Percentiles rank a stretch among this genome's conserved stretches.
phyloP scores from a whole-genome alignment of 1,139 yeast species.

The Kazachstania sp. region DNA sequence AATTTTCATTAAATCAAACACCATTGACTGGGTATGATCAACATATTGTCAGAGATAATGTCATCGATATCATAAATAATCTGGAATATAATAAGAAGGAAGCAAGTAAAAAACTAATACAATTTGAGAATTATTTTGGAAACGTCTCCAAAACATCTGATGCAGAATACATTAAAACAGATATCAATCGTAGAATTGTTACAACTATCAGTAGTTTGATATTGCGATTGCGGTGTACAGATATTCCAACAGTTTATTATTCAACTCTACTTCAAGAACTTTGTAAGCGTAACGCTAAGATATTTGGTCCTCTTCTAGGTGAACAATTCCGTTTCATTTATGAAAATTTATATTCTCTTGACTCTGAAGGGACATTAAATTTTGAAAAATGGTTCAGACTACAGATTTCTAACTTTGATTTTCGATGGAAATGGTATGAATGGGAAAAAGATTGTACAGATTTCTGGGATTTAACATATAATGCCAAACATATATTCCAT shows the following conservation, averaged over 20 bases:
- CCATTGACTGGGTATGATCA: neutral
- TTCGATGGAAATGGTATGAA: slow-evolving; percentile 96
- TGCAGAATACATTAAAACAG: neutral
- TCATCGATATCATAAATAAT: slow-evolving; percentile 63
- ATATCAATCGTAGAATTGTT: slow-evolving; percentile 22
- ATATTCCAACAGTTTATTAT: slow-evolving; percentile 56
- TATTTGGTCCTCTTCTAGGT: slow-evolving; percentile 91
- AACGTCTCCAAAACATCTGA: neutral
- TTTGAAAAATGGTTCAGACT: slow-evolving; percentile 86
- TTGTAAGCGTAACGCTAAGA: slow-evolving; percentile 73
- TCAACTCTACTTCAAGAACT: slow-evolving; percentile 81
- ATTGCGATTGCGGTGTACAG: slow-evolving; percentile 57
- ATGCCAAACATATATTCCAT: slow-evolving; percentile 69
- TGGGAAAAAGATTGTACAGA: slow-evolving; percentile 57
- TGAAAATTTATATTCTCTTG: slow-evolving; percentile 53
- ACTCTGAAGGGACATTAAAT: slow-evolving; percentile 62
- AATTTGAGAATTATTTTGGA: neutral
- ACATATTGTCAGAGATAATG: slow-evolving; percentile 10
- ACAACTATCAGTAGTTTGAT: slow-evolving; percentile 72
- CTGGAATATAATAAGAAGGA: slow-evolving; percentile 83
- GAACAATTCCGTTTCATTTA: slow-evolving; percentile 81
- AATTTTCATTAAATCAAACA: neutral
- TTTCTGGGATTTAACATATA: slow-evolving; percentile 36
- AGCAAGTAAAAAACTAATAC: slow-evolving; percentile 31
- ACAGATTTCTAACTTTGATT: slow-evolving; percentile 85